Conservation (phyloP, 83 land plant species). For the Thuja plicata region DNA sequence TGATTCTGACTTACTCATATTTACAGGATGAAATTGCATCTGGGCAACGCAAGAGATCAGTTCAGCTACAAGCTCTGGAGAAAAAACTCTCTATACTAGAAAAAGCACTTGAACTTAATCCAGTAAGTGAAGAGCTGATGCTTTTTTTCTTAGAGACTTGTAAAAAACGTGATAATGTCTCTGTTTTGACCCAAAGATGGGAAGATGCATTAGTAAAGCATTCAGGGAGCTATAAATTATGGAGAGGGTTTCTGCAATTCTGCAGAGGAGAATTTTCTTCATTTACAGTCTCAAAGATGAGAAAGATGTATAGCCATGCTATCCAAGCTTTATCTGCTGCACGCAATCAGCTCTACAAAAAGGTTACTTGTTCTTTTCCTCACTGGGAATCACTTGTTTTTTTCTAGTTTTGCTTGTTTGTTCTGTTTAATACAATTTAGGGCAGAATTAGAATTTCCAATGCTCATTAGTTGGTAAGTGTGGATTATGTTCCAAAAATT, state of each 20-base stretch:
- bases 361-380: slow-evolving; percentile 41
- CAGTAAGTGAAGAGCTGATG: slow-evolving; percentile 75
- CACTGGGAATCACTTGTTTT: neutral
- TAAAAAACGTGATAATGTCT: slow-evolving; percentile 54
- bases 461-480: neutral
- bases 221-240: slow-evolving; percentile 75
- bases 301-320: slow-evolving; percentile 76
- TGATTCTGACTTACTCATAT: slow-evolving; percentile 6
- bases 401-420: slow-evolving; percentile 8
- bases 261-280: slow-evolving; percentile 80
- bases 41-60: slow-evolving; percentile 72
- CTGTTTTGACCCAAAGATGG: slow-evolving; percentile 68
- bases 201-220: slow-evolving; percentile 57
- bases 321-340: slow-evolving; percentile 74
- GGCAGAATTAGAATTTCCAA: neutral
- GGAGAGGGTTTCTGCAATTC: slow-evolving; percentile 77
- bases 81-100: slow-evolving; percentile 92
- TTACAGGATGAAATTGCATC: slow-evolving; percentile 75
- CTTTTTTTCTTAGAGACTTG: slow-evolving; percentile 74
- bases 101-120: slow-evolving; percentile 84
- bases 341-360: slow-evolving; percentile 49
- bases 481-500: neutral
- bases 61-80: slow-evolving; percentile 82
- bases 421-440: neutral
- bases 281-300: slow-evolving; percentile 79